phyloP scores from a whole-genome alignment of 805 yeast genomes.

The Candida xyloterini region DNA sequence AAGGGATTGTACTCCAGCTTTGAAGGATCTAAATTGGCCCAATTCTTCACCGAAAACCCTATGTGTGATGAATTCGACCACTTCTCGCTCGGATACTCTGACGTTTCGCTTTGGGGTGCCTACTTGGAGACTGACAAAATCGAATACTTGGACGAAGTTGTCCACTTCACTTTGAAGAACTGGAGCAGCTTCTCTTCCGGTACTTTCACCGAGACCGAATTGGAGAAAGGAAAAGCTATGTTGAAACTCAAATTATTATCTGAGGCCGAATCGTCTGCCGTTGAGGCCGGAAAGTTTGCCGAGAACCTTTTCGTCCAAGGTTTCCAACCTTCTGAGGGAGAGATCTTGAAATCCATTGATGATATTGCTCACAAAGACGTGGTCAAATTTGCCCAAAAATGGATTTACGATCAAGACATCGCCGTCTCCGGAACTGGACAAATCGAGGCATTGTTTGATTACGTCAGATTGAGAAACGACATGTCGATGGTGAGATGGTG shows the following conservation, averaged over 20 bases:
- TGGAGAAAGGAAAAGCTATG: constrained; percentile 71
- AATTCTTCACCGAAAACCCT: constrained; percentile 67
- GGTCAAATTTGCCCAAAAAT: constrained; percentile 69
- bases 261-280: constrained; percentile 41
- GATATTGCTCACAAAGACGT: constrained; percentile 57
- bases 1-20: constrained; percentile 49
- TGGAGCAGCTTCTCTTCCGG: constrained; percentile 78
- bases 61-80: constrained; percentile 69
- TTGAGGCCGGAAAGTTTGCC: constrained; percentile 55
- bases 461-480: constrained; percentile 82
- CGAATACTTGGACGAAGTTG: constrained; percentile 64
- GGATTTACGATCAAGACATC: constrained; percentile 81
- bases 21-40: constrained; percentile 69
- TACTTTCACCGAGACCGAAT: constrained; percentile 73
- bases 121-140: constrained; percentile 61
- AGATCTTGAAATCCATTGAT: constrained; percentile 61
- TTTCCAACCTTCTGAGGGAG: constrained; percentile 57
- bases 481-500: constrained; percentile 88
- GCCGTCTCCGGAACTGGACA: constrained; percentile 83
- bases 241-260: constrained; percentile 62
- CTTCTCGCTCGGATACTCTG: constrained; percentile 70
- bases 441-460: constrained; percentile 80
- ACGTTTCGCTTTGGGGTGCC: constrained; percentile 84
- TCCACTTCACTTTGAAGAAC: constrained; percentile 79
- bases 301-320: constrained; percentile 57